Evolutionary conservation across 176 grass and related monocot genomes (phyloP), one percentile per base, ranked within the genome.

Genomic region (Bromus sterilis): DNA sequence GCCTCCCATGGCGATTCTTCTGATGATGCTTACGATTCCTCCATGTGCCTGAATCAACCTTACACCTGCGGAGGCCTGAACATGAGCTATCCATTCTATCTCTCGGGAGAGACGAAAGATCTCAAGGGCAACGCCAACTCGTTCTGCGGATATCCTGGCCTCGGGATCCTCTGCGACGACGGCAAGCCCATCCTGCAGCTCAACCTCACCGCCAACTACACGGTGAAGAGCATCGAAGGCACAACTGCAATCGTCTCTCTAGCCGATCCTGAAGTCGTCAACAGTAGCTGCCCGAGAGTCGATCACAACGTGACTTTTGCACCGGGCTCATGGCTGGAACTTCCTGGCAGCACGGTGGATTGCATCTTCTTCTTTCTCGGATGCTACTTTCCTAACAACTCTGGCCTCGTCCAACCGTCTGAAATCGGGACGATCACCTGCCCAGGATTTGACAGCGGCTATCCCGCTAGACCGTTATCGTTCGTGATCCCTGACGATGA

Each of bases 1-100:
- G n/a, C 62, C 34, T 39, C 13, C 44, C 56, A 48, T n/a, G 78
- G 71, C 29, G 46, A 9, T 10, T 8, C 78, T 37, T 36, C 78
- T 29, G 26, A 1, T 2, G 85, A 15, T 0, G 13, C 4, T 2
- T 68, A 76, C 37, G 0, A 64, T 26, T 0, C 36, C 30, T 34
- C 63, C 81, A 18, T 37, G 40, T 84, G 78, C 29, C 8, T 12
- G 59, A 0, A 1, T 67, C 3, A 77, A 25, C 0, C 4, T 11
- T 18, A 21, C 43, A 3, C 2, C 28, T 84, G 32, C 42, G 78
- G 68, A 13, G 2, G 2, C 0, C 0, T 91, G 4, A 23, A 0
- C 2, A 42, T 91, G 28, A 32, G 31, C 2, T 91, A 91, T 59
- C 89, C 89, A 14, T 91, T 91, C 49, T 81, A 66, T 11, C 4